Base-by-base conservation (phyloP, 257 asterid species). In the Thymus quinquecostatus region DNA sequence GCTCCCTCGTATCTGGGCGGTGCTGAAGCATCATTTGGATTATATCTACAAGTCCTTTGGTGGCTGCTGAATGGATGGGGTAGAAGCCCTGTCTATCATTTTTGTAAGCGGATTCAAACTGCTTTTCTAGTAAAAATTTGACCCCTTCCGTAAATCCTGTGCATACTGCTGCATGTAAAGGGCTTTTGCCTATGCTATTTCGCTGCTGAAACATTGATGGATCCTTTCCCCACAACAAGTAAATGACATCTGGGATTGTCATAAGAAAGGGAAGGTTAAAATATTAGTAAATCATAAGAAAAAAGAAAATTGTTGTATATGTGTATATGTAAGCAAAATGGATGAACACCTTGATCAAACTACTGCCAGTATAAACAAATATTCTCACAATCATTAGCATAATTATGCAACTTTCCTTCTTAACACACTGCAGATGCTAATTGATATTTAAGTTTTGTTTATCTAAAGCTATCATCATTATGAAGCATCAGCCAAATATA, bases 1-100 rank as follows among this genome's bases (percentile, higher is more conserved):
- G 71, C 66, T 86, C 86, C 67, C 79, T 73, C 40, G 77, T 74
- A 71, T 86, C 90, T 50, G 88, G 90, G 66, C 85, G 74, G 29
- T 60, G 61, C 48, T 79, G 79, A 53, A 86, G 79, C 82, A 85
- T 79, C 61, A 43, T n/a, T 55, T 74, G 70, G 66, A 82, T 64
- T 38, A 73, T 68, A 32, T 79, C 72, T 4, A 77, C 38, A 14
- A 55, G 74, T 44, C 85, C 87, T 68, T 83, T 80, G 29, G n/a
- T 59, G 49, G 82, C 73, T 43, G 87, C 87, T 12, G 82, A 70
- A 55, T 83, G 87, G 73, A 83, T 80, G 30, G 87, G 87, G 65
- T 70, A 68, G 58, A 43, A 71, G 49, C 85, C 83, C 9, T 64
- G 79, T 45, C 71, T 75, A 56, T 83, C 87, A 71, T 64, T 80